Evolutionary conservation across 1,139 yeast genomes (phyloP).

Genomic region (Protomyces pachydermus): DNA sequence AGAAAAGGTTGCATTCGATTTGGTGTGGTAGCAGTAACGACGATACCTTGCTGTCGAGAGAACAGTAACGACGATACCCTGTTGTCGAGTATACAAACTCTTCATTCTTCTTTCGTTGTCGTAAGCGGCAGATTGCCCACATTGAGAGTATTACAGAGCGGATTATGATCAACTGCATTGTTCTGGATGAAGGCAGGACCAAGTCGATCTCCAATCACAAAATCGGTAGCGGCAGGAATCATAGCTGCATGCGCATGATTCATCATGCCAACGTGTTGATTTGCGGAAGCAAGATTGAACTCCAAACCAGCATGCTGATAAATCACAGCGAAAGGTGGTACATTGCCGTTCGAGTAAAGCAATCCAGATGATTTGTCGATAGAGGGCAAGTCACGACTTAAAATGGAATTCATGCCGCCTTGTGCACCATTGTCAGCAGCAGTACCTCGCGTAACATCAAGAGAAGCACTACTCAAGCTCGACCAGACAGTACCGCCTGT

Average conservation of each 20-base stretch:
- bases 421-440: not conserved
- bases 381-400: not conserved
- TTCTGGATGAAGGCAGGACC: constrained; percentile 38
- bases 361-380: not conserved
- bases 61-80: constrained; percentile 84
- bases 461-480: not conserved
- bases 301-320: not conserved
- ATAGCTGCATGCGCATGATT: not conserved
- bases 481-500: constrained; percentile 24
- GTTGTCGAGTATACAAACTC: constrained; percentile 75
- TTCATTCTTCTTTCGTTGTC: constrained; percentile 91
- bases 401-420: not conserved
- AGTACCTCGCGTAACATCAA: not conserved
- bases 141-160: constrained; percentile 93
- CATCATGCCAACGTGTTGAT: not conserved
- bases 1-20: constrained; percentile 84
- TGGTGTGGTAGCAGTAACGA: constrained; percentile 73
- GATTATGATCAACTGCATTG: constrained; percentile 97
- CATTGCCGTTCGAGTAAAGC: not conserved
- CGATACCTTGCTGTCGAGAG: constrained; percentile 83
- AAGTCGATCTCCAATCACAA: constrained; percentile 17
- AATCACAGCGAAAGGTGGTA: not conserved
- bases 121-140: constrained; percentile 97
- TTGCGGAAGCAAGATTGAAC: not conserved
- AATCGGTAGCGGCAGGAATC: constrained; percentile 7